Evolutionary conservation across 768 basidiomycete genomes (phyloP).

Genomic region (Lyophyllum decastes): DNA sequence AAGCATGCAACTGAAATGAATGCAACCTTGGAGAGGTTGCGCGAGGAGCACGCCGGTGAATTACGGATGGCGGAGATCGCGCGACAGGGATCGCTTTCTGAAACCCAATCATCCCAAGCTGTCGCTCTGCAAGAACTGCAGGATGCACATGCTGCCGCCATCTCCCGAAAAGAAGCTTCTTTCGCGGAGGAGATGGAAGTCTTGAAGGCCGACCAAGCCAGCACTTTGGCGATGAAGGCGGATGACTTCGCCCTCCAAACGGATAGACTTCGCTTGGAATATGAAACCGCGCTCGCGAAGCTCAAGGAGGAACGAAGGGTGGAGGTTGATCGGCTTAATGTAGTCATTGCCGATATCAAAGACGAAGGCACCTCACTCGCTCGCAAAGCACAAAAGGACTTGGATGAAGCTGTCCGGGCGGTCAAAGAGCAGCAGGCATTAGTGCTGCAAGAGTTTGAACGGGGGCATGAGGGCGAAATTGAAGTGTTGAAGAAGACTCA

Average conservation of each 20-base stretch:
- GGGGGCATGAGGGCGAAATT: conserved; percentile 58
- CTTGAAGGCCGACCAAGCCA: conserved; percentile 63
- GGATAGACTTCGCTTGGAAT: conserved; percentile 62
- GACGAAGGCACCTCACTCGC: conserved; percentile 40
- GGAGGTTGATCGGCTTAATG: conserved; percentile 50
- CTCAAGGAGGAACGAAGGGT: conserved; percentile 54
- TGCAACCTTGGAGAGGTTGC: conserved; percentile 66
- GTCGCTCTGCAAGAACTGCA: conserved; percentile 65
- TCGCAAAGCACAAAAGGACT: conserved; percentile 41
- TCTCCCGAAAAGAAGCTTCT: conserved; percentile 64
- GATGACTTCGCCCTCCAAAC: conserved; percentile 62
- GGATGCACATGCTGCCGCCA: conserved; percentile 69
- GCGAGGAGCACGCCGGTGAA: conserved; percentile 75
- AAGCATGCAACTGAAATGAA: conserved; percentile 61
- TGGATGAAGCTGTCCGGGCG: conserved; percentile 46
- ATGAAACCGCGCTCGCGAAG: conserved; percentile 52
- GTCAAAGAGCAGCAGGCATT: conserved; percentile 58
- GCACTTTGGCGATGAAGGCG: conserved; percentile 52
- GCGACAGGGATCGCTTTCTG: conserved; percentile 71
- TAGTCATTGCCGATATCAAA: conserved; percentile 44
- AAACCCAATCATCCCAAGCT: conserved; percentile 70
- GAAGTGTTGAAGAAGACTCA: conserved; percentile 50
- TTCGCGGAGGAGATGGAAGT: conserved; percentile 67
- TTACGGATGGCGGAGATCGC: conserved; percentile 76
- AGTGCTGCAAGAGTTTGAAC: conserved; percentile 55